These are phyloP conservation scores for Microthlaspi erraticum DNA, from an alignment of 345 rosid genomes.

Conservation along the genomic window DNA sequence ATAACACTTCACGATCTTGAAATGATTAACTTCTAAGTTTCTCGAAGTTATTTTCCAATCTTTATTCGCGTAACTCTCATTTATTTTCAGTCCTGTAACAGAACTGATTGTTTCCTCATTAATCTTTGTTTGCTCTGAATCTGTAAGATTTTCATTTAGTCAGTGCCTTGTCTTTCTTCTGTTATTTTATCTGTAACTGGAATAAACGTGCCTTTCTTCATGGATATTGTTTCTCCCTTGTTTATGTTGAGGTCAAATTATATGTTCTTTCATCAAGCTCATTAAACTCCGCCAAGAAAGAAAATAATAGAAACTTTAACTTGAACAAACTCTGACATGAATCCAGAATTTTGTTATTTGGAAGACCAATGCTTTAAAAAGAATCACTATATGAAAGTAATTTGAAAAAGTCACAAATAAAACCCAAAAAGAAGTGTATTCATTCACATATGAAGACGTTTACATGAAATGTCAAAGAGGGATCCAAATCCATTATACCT, in stretches of 20 bases:
- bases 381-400: conserved; percentile 16
- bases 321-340: neutral
- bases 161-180: neutral
- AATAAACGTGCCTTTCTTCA: neutral
- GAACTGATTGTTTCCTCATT: neutral
- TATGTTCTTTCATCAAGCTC: neutral
- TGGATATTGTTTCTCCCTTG: neutral
- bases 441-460: conserved; percentile 32
- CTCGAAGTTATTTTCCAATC: too few species aligned
- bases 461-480: neutral
- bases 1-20: too few species aligned
- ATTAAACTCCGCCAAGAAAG: too few species aligned
- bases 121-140: neutral
- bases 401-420: conserved; percentile 18
- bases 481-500: conserved; percentile 4
- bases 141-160: too few species aligned
- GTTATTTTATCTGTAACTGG: neutral
- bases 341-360: neutral
- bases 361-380: neutral
- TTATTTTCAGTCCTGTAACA: neutral
- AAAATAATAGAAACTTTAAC: too few species aligned
- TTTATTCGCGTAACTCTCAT: neutral
- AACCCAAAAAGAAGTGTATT: conserved; percentile 24
- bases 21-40: too few species aligned
- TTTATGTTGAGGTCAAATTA: neutral